Evolutionary conservation across 352 stramenopile genomes (phyloP).

Genomic region (Phytopythium aichiense): DNA sequence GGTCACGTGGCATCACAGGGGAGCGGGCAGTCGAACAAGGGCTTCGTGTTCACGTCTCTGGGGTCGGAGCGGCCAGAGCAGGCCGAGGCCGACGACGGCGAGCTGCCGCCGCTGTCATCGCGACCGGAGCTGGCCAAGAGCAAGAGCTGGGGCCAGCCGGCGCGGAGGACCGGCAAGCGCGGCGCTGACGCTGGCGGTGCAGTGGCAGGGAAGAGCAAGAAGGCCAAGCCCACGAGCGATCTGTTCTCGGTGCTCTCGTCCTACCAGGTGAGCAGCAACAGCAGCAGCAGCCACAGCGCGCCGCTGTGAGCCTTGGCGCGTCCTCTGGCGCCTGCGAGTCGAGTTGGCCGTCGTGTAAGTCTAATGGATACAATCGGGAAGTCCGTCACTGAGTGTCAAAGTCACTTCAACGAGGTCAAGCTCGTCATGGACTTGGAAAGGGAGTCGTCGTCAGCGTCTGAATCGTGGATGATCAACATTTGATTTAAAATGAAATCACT

Average conservation of each 20-base stretch:
- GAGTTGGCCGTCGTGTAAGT: background rate
- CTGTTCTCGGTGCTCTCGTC: slow-evolving; percentile 72
- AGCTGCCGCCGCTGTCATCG: slow-evolving; percentile 6
- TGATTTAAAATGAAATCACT: too few species aligned
- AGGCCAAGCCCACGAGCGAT: slow-evolving; percentile 38
- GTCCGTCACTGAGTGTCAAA: too few species aligned
- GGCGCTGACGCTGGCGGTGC: slow-evolving; percentile 1
- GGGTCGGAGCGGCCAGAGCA: slow-evolving; percentile 38
- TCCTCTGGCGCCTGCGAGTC: background rate
- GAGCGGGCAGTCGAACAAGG: slow-evolving; percentile 36
- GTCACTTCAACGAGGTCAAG: background rate
- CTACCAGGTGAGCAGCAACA: slow-evolving; percentile 56
- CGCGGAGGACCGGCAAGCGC: slow-evolving; percentile 16
- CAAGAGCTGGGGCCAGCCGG: slow-evolving; percentile 39
- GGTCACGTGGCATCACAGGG: background rate
- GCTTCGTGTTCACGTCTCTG: slow-evolving; percentile 79
- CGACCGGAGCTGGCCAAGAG: slow-evolving; percentile 36
- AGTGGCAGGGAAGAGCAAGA: slow-evolving; percentile 19
- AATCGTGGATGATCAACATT: too few species aligned
- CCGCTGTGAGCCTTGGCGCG: slow-evolving; percentile 17
- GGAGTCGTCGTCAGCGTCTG: too few species aligned
- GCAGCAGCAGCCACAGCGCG: slow-evolving; percentile 18
- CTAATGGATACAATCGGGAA: background rate
- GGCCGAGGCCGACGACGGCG: slow-evolving; percentile 29
- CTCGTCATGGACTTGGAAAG: background rate